phyloP scores from a whole-genome alignment of 768 basidiomycete genomes.

The Boletus coccyginus region DNA sequence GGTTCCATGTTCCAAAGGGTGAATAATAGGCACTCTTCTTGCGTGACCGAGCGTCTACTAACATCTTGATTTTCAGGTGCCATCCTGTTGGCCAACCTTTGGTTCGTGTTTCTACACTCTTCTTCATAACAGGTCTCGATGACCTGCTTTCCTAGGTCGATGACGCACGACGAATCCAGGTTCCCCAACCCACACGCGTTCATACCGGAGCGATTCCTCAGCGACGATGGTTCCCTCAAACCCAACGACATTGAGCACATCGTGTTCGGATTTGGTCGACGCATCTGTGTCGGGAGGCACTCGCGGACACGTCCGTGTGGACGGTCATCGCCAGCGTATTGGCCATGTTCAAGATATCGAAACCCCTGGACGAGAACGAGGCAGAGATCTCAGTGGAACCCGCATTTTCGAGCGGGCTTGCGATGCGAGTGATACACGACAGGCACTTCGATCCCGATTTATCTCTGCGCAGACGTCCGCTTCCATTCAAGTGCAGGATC shows the following conservation, averaged over 20 bases:
- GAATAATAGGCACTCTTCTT: not conserved
- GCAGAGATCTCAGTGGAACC: constrained; percentile 3
- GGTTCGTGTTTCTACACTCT: constrained; percentile 10
- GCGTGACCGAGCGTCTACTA: not conserved
- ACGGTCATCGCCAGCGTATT: not conserved
- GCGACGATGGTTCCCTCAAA: not conserved
- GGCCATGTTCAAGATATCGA: not conserved
- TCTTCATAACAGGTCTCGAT: not conserved
- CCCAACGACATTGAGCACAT: not conserved
- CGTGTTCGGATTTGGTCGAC: constrained; percentile 19
- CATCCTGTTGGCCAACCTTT: constrained; percentile 24
- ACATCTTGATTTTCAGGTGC: constrained; percentile 6
- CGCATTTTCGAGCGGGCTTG: not conserved
- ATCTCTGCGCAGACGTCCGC: not conserved
- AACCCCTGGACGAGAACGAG: not conserved
- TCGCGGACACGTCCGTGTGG: constrained; percentile 2
- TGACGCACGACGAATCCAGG: not conserved
- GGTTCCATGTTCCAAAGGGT: constrained; percentile 39
- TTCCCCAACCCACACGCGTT: not conserved
- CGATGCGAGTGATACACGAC: not conserved
- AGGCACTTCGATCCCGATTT: not conserved
- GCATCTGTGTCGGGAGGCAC: constrained; percentile 16
- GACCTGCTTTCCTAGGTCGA: not conserved
- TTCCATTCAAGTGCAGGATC: not conserved
- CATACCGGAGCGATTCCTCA: not conserved